Evolutionary conservation across 345 rosid species (phyloP), one percentile per base, ranked within the genome.

Genomic region (Heritiera littoralis): DNA sequence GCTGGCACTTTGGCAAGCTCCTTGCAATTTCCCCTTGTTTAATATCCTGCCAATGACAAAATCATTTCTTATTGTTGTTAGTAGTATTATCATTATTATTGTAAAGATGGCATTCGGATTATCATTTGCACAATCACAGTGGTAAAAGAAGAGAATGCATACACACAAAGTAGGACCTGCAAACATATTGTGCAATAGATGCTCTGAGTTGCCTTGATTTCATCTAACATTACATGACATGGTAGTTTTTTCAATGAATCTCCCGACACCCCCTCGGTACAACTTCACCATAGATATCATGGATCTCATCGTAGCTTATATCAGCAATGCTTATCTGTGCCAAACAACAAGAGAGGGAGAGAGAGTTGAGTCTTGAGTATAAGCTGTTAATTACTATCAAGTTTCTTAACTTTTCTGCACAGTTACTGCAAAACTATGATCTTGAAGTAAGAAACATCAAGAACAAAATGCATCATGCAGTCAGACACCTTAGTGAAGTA

Each of bases 171-270:
- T 45, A 20, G 52, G 40, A 93, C 94, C 97, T 89, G 94, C 78
- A 93, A 86, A 84, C 98, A 92, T 72, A 93, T 93, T 1, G 91
- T 81, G 84, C 98, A 93, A 74, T 86, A 89, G 77, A 79, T 77
- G 59, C 83, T 79, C 74, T 86, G 90, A 59, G 58, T 81, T 77
- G 86, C 86, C 81, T 35, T 35, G 38, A 35, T 35, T 35, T 92
- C 94, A 72, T 85, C 88, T 78, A 83, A 77, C 81, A 88, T 88
- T 77, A 88, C 81, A 70, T 88, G 86, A 82, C 89, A 89, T 55
- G 98, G 94, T 79, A 93, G 81, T 80, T 87, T 89, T 78, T 86
- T 88, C 65, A 92, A 82, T 17, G 89, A 83, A 46, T 89, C 89
- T 75, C 89, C 88, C 0, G 97, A 89, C 79, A 93, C 48, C 98